Evolutionary conservation across 495 filamentous ascomycete genomes (phyloP), one percentile per base, ranked within the genome.

Genomic region (Xylaria venustula): DNA sequence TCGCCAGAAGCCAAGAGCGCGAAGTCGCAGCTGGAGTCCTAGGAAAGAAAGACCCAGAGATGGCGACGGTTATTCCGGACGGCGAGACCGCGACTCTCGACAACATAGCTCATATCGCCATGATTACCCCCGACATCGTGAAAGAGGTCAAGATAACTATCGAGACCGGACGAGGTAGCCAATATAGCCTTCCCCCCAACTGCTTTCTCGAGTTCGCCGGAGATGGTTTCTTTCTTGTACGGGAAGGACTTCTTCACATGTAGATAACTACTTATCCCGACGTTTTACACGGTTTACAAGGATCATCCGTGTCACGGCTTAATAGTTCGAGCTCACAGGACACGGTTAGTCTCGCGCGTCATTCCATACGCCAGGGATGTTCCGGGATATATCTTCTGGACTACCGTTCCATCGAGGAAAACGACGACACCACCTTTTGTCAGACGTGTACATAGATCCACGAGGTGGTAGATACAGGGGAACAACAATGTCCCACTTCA

Each of bases 11-110:
- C 32, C 17, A 53, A 36, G 65, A 60, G 36, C 56, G 47, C 22
- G 56, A 47, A 60, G 71, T 32, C 73, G 75, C 46, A 78, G 76
- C 58, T 66, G 73, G 54, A 79, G 75, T 57, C 76, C 76, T 12
- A 67, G 66, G 51, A 62, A 69, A 59, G 75, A 72, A 49, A 57
- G 51, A 28, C 41, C 50, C 19, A 54, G 64, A 14, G 53, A 58
- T 55, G 52, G 61, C 44, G 34, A 58, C 37, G 52, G 64, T 12
- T 62, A 64, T 54, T 46, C 60, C 28, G 56, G 62, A 17, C 12
- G 36, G 22, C 55, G 50, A 56, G 37, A 60, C 2, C 48, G 62
- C 26, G 64, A 67, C 37, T 64, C 63, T 22, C 47, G 28, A n/a
- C 36, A 26, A 8, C 52, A 68, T 17, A 48, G 65, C 30, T 61